Conservation (phyloP, 108 stramenopile genomes). For the Fragilaria crotonensis region DNA sequence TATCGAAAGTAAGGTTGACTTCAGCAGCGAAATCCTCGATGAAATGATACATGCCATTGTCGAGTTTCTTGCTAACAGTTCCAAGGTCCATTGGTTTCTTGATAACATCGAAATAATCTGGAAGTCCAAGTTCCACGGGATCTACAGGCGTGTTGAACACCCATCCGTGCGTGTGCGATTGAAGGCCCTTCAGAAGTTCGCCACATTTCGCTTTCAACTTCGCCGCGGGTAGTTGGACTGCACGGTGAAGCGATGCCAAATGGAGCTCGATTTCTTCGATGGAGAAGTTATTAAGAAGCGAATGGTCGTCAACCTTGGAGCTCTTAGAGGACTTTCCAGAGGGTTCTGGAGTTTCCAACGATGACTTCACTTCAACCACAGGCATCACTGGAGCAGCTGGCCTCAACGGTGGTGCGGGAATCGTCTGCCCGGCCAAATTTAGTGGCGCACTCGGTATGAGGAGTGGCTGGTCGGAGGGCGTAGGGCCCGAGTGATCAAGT, state of each 20-base stretch:
- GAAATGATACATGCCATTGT: constrained; percentile 70
- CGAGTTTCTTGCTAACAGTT: constrained; percentile 80
- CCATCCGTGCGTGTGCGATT: constrained; percentile 83
- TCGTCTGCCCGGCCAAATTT: background rate
- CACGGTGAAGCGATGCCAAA: constrained; percentile 76
- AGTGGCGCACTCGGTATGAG: too few species aligned
- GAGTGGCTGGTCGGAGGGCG: too few species aligned
- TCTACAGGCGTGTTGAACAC: constrained; percentile 94
- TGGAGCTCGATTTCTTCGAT: constrained; percentile 85
- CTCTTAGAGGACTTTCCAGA: constrained; percentile 24
- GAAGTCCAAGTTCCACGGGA: constrained; percentile 82
- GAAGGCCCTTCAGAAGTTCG: constrained; percentile 80
- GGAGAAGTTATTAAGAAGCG: constrained; percentile 86
- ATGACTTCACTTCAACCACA: background rate
- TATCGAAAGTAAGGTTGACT: constrained; percentile 90
- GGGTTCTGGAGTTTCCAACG: background rate
- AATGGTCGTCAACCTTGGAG: constrained; percentile 57
- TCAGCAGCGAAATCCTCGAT: constrained; percentile 83
- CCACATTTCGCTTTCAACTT: constrained; percentile 71
- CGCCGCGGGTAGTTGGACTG: constrained; percentile 50
- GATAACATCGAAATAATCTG: constrained; percentile 89
- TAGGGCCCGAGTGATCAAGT: background rate
- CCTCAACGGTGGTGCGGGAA: background rate
- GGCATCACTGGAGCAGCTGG: background rate
- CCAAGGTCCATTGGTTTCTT: constrained; percentile 98